phyloP scores from a whole-genome alignment of 1,284 basidiomycete genomes.

The Golubevia pallescens region DNA sequence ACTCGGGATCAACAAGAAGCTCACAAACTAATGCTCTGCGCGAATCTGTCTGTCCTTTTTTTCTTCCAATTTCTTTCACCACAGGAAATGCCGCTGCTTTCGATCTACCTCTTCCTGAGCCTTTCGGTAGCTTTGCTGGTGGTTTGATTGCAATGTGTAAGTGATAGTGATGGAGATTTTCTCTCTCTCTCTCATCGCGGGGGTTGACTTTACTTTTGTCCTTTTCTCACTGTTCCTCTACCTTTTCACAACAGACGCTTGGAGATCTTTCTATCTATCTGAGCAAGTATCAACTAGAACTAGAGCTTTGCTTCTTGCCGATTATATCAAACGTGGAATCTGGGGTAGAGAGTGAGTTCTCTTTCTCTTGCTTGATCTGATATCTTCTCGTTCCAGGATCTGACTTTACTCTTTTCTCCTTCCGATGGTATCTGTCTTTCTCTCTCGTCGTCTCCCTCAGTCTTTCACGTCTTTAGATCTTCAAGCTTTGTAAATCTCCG shows the following conservation, averaged over 20 bases:
- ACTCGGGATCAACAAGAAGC: not conserved
- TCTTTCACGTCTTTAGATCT: not conserved
- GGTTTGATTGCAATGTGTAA: slow-evolving; percentile 60
- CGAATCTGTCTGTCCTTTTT: not conserved
- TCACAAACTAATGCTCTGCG: not conserved
- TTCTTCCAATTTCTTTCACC: not conserved
- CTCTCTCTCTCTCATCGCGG: not conserved
- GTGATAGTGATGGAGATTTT: slow-evolving; percentile 25
- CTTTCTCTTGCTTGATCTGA: no score
- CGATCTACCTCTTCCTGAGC: slow-evolving; percentile 54
- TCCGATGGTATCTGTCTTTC: no score
- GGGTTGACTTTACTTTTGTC: not conserved
- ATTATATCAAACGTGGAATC: slow-evolving; percentile 51
- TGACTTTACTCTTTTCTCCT: not conserved
- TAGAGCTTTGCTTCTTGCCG: slow-evolving; percentile 45
- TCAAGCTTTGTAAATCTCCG: no score
- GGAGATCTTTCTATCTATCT: slow-evolving; percentile 18
- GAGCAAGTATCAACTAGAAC: slow-evolving; percentile 52
- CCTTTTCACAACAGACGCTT: slow-evolving; percentile 14
- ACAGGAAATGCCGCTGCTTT: slow-evolving; percentile 59
- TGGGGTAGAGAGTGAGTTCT: not conserved
- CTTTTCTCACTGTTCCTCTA: slow-evolving; percentile 35
- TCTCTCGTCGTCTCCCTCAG: not conserved
- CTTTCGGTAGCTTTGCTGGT: slow-evolving; percentile 48
- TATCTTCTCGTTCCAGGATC: not conserved